phyloP scores from a whole-genome alignment of 108 stramenopile species.

The Discostella pseudostelligera region DNA sequence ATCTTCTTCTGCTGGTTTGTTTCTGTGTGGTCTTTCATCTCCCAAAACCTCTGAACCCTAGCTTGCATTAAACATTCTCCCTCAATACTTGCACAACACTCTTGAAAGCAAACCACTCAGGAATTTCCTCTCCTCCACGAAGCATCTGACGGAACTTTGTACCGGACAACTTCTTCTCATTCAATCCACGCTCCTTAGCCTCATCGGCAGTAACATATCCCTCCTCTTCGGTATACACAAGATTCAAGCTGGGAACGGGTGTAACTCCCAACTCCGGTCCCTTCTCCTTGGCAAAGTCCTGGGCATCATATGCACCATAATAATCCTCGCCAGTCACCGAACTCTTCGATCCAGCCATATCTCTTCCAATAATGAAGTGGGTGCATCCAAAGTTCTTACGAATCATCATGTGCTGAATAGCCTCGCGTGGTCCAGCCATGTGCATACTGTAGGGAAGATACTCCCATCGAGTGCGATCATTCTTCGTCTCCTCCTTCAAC shows the following conservation, averaged over 20 bases:
- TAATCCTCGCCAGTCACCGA: conserved; percentile 96
- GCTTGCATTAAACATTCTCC: conserved; percentile 50
- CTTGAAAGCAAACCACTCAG: conserved; percentile 99
- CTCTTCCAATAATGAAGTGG: conserved; percentile 99
- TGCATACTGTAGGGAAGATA: conserved; percentile 99
- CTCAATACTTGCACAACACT: conserved; percentile 93
- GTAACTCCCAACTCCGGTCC: conserved; percentile 89
- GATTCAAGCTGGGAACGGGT: conserved; percentile 93
- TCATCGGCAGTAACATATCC: conserved; percentile 98
- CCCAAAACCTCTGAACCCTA: no score
- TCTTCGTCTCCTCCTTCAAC: conserved; percentile 91
- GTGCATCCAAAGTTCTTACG: conserved; percentile 99
- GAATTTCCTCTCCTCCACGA: conserved; percentile 97
- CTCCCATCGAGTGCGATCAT: conserved; percentile 94
- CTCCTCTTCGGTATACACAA: conserved; percentile 97
- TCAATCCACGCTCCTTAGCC: conserved; percentile 87
- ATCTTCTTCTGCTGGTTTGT: no score
- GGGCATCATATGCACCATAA: conserved; percentile 99
- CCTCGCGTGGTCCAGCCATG: conserved; percentile 99
- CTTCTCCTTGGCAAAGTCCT: conserved; percentile 90
- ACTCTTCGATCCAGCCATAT: conserved; percentile 99
- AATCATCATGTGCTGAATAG: conserved; percentile 99
- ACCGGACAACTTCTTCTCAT: conserved; percentile 91
- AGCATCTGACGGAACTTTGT: conserved; percentile 99
- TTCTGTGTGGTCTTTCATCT: no score